Percentiles rank a stretch among this genome's conserved stretches.
Evolutionary conservation across 164 flowering plant genomes (phyloP).

Genomic region (Piper longum): DNA sequence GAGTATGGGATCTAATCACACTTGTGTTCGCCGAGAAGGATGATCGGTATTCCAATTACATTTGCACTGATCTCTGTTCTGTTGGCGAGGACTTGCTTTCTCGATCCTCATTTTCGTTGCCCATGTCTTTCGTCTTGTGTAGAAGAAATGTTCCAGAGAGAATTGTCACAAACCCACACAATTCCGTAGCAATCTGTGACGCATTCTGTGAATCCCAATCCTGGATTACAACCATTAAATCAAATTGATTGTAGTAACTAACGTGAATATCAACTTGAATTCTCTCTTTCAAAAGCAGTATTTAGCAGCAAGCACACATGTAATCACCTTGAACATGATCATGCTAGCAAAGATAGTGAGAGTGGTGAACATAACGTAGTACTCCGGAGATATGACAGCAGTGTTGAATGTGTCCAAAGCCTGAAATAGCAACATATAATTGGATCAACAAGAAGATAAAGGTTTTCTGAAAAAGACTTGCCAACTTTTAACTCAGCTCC

Average conservation of each 20-base stretch:
- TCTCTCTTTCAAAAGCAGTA: background rate
- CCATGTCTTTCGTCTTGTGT: conserved; percentile 68
- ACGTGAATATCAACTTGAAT: background rate
- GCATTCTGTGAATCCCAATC: conserved; percentile 68
- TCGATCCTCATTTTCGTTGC: conserved; percentile 19
- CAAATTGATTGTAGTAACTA: background rate
- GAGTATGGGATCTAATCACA: no score
- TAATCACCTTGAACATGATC: conserved; percentile 57
- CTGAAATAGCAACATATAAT: conserved; percentile 13
- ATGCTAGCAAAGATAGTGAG: conserved; percentile 57
- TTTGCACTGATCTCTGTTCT: no score
- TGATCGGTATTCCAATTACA: no score
- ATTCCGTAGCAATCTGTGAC: conserved; percentile 57
- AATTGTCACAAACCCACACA: conserved; percentile 70
- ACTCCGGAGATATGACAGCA: conserved; percentile 57
- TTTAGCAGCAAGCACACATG: background rate
- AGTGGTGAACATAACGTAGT: conserved; percentile 56
- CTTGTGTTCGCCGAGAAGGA: no score
- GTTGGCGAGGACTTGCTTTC: no score
- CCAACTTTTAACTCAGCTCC: no score
- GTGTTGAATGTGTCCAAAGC: conserved; percentile 60
- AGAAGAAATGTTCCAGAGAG: conserved; percentile 71
- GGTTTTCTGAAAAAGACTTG: no score
- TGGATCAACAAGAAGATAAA: no score
- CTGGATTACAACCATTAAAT: conserved; percentile 16